Evolutionary conservation across 495 filamentous ascomycete genomes (phyloP).

Genomic region (Aspergillus bertholletiae): DNA sequence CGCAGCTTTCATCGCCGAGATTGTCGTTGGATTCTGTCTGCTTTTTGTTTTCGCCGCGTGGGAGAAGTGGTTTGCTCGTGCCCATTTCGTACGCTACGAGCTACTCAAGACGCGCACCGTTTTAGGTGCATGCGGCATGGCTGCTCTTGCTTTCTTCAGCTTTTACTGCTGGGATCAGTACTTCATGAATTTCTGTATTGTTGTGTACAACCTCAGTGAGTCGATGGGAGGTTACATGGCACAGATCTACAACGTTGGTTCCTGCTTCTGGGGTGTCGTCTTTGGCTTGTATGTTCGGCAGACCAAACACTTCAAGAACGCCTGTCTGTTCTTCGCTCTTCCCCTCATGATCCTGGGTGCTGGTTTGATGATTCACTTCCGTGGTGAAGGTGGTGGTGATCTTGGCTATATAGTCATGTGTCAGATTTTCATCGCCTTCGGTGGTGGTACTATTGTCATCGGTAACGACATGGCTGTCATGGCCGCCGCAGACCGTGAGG

Average conservation of each 20-base stretch:
- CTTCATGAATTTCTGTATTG: constrained; percentile 66
- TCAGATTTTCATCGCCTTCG: constrained; percentile 75
- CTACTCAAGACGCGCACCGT: constrained; percentile 63
- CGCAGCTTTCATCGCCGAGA: constrained; percentile 51
- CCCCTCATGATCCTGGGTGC: constrained; percentile 61
- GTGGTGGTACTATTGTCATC: constrained; percentile 63
- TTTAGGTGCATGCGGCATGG: constrained; percentile 56
- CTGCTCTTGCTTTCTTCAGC: constrained; percentile 53
- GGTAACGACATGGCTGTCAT: constrained; percentile 71
- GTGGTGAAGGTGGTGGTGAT: constrained; percentile 50
- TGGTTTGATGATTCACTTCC: constrained; percentile 67
- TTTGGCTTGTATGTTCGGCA: constrained; percentile 53
- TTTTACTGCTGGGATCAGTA: constrained; percentile 68
- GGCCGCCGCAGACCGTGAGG: constrained; percentile 58
- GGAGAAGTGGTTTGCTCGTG: constrained; percentile 54
- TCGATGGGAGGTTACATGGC: constrained; percentile 53
- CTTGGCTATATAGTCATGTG: constrained; percentile 72
- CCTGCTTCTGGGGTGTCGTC: constrained; percentile 47
- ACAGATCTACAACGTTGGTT: neutral
- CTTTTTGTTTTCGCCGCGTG: constrained; percentile 56
- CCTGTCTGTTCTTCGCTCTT: constrained; percentile 57
- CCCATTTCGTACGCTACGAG: constrained; percentile 57
- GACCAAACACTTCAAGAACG: constrained; percentile 54
- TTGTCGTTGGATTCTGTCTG: constrained; percentile 54
- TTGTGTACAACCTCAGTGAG: constrained; percentile 60